Evolutionary conservation across 2,329 filamentous ascomycete genomes (phyloP), one percentile per base, ranked within the genome.

Genomic region (Talaromyces sp.): DNA sequence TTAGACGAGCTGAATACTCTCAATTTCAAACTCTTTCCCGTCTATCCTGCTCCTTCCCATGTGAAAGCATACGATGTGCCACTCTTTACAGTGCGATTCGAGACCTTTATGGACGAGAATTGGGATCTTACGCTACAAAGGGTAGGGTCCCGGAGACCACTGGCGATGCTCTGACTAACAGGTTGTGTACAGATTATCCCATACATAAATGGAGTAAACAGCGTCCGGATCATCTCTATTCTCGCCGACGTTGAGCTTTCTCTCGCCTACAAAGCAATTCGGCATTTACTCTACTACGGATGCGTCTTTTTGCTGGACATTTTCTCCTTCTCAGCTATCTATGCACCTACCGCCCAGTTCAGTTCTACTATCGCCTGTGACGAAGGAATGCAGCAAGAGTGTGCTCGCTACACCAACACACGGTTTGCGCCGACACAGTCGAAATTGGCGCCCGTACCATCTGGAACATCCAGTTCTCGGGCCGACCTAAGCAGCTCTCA

Each of bases 21-120:
- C 75, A 96, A 97, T 76, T 90, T 97, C 83, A 97, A 97, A 77
- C 85, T 97, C 55, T 97, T 97, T 73, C 92, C 91, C 0, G 87
- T 90, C 53, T 89, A 93, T 68, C 82, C 86, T 1, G 85, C 87
- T 17, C 93, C 93, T 1, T 87, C 91, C 0, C 82, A 86, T 3
- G 88, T 98, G 59, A 87, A 89, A 68, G 86, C 89, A 53, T 96
- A 91, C 88, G 91, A 98, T 70, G 95, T 99, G 2, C 95, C 95
- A 4, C 85, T 99, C 24, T 81, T 86, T 60, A 87, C 86, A 6
- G 84, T 87, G 43, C 76, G 78, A 31, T 81, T 82, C 50, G 77
- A 81, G 59, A 73, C 75, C 14, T 79, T 83, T 57, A 79, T 81
- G 70, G 81, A 83, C 64, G 78, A 80, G 60, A 82, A 82, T 62